Conservation (phyloP, 345 rosid species). For the Eucalyptus tenuipes region DNA sequence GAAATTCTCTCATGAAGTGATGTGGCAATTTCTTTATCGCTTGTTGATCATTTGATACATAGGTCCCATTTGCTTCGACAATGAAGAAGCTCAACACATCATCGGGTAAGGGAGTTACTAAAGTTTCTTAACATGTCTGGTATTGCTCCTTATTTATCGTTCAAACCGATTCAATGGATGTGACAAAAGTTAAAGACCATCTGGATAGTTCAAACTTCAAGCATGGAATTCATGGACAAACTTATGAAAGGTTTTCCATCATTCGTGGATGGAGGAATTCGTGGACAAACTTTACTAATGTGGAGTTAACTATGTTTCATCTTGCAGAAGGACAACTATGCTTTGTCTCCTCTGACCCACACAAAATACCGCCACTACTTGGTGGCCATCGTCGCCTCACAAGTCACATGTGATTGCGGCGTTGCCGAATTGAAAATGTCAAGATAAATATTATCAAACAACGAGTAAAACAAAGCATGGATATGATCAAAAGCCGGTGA, state of each 20-base stretch:
- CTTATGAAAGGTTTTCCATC: background rate
- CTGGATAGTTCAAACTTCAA: background rate
- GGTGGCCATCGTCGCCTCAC: too few relatives aligned
- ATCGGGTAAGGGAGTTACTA: background rate
- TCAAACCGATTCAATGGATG: background rate
- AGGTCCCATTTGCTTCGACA: background rate
- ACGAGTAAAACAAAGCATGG: too few relatives aligned
- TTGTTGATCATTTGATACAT: background rate
- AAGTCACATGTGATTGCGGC: too few relatives aligned
- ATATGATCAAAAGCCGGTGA: too few relatives aligned
- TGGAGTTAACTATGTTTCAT: background rate
- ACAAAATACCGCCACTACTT: too few relatives aligned
- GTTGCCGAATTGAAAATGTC: too few relatives aligned
- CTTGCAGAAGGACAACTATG: background rate
- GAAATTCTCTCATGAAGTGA: background rate
- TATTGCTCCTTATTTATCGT: background rate
- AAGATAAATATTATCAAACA: too few relatives aligned
- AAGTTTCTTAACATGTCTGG: background rate
- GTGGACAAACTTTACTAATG: background rate
- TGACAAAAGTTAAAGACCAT: background rate
- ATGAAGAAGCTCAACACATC: background rate
- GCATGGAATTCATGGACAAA: background rate
- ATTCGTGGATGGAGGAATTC: background rate
- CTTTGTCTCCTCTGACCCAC: too few relatives aligned
- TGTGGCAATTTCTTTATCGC: background rate